Evolutionary conservation across 768 basidiomycete genomes (phyloP).

Genomic region (Lactifluus piperatus): DNA sequence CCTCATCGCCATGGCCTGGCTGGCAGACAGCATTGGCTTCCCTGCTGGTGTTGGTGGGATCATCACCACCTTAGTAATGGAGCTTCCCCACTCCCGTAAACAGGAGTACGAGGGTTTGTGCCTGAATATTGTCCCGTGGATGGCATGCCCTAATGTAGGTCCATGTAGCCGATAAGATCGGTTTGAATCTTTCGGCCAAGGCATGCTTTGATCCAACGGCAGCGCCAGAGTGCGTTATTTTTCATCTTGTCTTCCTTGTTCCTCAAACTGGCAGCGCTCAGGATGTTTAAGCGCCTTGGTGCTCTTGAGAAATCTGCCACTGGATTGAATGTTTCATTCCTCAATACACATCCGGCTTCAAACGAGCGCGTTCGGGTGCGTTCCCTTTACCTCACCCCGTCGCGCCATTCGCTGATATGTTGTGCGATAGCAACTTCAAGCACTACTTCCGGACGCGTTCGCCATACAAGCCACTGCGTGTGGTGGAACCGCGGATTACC

Average conservation of each 20-base stretch:
- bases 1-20: conserved; percentile 31
- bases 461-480: conserved; percentile 49
- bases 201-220: conserved; percentile 85
- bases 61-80: conserved; percentile 43
- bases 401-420: neutral
- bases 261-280: neutral
- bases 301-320: conserved; percentile 38
- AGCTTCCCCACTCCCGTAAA: conserved; percentile 75
- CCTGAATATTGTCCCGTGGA: neutral
- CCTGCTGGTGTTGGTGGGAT: conserved; percentile 44
- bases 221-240: conserved; percentile 50
- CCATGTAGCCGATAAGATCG: conserved; percentile 71
- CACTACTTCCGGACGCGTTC: conserved; percentile 49
- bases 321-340: conserved; percentile 42
- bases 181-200: conserved; percentile 65
- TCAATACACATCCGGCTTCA: conserved; percentile 76
- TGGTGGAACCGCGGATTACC: conserved; percentile 21
- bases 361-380: conserved; percentile 63
- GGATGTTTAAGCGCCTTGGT: conserved; percentile 65
- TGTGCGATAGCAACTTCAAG: conserved; percentile 32
- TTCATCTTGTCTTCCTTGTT: neutral
- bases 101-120: conserved; percentile 70
- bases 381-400: neutral
- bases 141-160: neutral
- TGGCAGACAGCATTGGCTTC: conserved; percentile 45